Evolutionary conservation across 768 basidiomycete genomes (phyloP).

Genomic region (Roridomyces roridus): DNA sequence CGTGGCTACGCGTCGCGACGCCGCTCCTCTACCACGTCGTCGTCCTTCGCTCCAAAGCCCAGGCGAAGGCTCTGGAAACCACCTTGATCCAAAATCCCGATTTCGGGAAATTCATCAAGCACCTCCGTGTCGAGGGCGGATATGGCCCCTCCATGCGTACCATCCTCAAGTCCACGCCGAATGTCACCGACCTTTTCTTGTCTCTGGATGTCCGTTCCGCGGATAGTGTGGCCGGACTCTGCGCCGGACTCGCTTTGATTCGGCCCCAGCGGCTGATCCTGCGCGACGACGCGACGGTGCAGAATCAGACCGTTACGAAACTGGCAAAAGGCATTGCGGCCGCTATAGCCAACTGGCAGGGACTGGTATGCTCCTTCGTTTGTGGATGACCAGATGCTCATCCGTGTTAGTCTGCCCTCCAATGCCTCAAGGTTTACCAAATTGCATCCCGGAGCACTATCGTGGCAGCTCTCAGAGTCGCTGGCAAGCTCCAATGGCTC

Average conservation of each 20-base stretch:
- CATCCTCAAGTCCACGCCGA: neutral
- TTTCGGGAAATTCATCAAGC: constrained; percentile 28
- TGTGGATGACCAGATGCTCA: too few relatives aligned
- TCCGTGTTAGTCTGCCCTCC: too few relatives aligned
- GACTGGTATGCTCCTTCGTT: neutral
- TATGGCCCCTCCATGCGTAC: constrained; percentile 13
- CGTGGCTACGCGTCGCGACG: constrained; percentile 31
- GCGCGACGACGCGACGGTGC: too few relatives aligned
- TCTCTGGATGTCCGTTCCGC: neutral
- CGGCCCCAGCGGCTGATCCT: too few relatives aligned
- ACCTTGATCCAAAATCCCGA: constrained; percentile 16
- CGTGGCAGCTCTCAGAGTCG: too few relatives aligned
- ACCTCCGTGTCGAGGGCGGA: constrained; percentile 30
- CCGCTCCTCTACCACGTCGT: constrained; percentile 33
- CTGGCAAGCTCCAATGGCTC: too few relatives aligned
- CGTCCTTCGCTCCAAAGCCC: constrained; percentile 30
- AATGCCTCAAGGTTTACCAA: too few relatives aligned
- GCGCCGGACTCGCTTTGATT: too few relatives aligned
- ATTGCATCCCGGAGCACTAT: too few relatives aligned
- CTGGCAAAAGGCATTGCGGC: too few relatives aligned
- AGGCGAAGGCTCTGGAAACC: constrained; percentile 30
- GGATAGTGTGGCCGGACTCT: neutral
- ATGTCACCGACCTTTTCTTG: constrained; percentile 8
- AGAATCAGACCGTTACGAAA: too few relatives aligned
- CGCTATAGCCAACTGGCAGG: too few relatives aligned